Conservation (phyloP, 179 eudicot species). For the Vitellaria paradoxa region DNA sequence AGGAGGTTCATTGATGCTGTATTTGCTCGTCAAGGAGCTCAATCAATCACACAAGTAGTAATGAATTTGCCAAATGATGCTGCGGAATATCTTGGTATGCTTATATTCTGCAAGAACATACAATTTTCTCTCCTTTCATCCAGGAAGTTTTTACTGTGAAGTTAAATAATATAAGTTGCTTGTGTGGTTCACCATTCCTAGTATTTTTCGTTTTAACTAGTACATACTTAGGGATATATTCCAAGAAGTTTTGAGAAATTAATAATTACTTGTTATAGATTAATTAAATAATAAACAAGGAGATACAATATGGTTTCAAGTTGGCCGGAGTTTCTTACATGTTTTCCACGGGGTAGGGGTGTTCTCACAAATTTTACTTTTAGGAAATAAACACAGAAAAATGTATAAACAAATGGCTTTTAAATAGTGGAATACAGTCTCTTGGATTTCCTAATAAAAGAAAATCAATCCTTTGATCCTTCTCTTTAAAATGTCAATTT, state of each 20-base stretch:
- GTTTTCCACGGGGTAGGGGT: background rate
- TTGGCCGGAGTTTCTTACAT: background rate
- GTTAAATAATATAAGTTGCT: background rate
- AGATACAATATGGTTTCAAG: background rate
- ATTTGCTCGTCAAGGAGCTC: conserved; percentile 47
- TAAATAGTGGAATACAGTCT: too few relatives aligned
- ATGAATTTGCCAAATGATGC: conserved; percentile 93
- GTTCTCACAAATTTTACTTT: too few relatives aligned
- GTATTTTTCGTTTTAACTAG: background rate
- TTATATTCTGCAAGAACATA: background rate
- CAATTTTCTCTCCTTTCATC: background rate
- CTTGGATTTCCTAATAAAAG: too few relatives aligned
- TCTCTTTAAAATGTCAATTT: too few relatives aligned
- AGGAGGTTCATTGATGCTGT: conserved; percentile 80
- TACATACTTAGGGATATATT: background rate
- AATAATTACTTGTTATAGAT: background rate
- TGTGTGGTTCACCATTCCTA: background rate
- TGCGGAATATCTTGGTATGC: conserved; percentile 74
- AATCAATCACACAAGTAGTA: conserved; percentile 74
- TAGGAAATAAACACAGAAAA: too few relatives aligned
- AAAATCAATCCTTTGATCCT: too few relatives aligned
- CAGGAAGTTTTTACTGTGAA: background rate
- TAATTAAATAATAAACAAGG: background rate
- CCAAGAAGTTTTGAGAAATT: background rate
- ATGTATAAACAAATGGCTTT: too few relatives aligned